phyloP scores from a whole-genome alignment of 2,329 filamentous ascomycete species.

The Colletotrichum tropicale region DNA sequence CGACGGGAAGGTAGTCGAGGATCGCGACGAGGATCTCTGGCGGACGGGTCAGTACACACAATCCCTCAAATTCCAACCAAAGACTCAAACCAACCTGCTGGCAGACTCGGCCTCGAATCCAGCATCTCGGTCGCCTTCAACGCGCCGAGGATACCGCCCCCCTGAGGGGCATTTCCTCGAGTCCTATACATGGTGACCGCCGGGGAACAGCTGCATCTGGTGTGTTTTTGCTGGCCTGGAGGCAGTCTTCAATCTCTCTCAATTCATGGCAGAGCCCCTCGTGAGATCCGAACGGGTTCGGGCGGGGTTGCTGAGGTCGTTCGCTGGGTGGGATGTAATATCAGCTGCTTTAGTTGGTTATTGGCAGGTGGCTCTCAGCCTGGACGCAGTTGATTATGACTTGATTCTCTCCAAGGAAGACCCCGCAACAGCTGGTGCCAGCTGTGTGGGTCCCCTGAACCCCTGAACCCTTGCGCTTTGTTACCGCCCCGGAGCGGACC shows the following conservation, averaged over 20 bases:
- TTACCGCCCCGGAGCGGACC: not conserved
- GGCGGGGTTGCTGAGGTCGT: conserved; percentile 6
- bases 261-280: not conserved
- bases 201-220: not conserved
- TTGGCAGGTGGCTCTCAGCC: conserved; percentile 3
- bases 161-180: conserved; percentile 43
- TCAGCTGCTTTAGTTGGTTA: not conserved
- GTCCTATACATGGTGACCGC: conserved; percentile 46
- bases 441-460: not conserved
- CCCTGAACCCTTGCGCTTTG: not conserved
- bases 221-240: not conserved
- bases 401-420: not conserved
- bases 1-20: conserved; percentile 85
- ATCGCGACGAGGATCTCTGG: conserved; percentile 86
- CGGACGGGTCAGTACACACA: not conserved
- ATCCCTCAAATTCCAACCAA: not conserved
- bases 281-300: not conserved
- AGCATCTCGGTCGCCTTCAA: conserved; percentile 83
- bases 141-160: conserved; percentile 71
- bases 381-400: not conserved
- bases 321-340: conserved; percentile 1
- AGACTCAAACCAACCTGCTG: conserved; percentile 68
- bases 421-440: conserved; percentile 16
- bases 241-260: not conserved
- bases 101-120: conserved; percentile 77